Base-by-base conservation (phyloP, 2,329 filamentous ascomycete species). In the Exophiala dermatitidis region DNA sequence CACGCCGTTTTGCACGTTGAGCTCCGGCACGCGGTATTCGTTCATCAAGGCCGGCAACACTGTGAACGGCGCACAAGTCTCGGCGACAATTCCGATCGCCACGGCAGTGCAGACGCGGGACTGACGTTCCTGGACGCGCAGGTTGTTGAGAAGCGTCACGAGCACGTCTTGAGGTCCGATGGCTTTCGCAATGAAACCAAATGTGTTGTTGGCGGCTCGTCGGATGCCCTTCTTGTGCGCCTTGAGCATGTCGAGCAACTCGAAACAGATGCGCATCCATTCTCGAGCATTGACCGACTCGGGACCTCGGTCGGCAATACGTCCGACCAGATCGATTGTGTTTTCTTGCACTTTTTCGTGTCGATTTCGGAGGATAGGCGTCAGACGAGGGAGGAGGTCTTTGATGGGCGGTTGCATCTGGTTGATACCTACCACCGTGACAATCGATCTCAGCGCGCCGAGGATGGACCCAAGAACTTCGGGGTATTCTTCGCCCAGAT, bases 231-330 rank as follows among this genome's bases (percentile, higher is more conserved):
- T 98, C 75, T 98, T 98, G 77, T 98, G 93, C 4, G 93, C 93
- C 73, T 98, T 98, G 65, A 98, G 81, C 93, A 98, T 98, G 72
- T 98, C 93, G 31, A 98, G 82, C 50, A 98, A 77, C 74, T 98
- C 93, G 71, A 98, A 98, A 74, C 93, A 98, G 69, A 98, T 98
- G 68, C 93, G 85, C 94, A 98, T 98, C 93, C 93, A 98, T 72
- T 98, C 93, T 66, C 93, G 83, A 9, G 93, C 90, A 67, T 95
- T 95, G 68, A 98, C 93, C 59, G 87, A 91, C 71, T 98, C 93
- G 1, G 93, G 90, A 1, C 93, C 94, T 61, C 93, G 87, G 71
- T 98, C 93, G 10, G 94, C 93, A 63, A 98, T 97, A 77, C 93
- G 91, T 52, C 93, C 93, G 19, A 98, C 93, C 1, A 98, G 79